Conservation (phyloP, 495 filamentous ascomycete species). For the Xylaria flabelliformis region DNA sequence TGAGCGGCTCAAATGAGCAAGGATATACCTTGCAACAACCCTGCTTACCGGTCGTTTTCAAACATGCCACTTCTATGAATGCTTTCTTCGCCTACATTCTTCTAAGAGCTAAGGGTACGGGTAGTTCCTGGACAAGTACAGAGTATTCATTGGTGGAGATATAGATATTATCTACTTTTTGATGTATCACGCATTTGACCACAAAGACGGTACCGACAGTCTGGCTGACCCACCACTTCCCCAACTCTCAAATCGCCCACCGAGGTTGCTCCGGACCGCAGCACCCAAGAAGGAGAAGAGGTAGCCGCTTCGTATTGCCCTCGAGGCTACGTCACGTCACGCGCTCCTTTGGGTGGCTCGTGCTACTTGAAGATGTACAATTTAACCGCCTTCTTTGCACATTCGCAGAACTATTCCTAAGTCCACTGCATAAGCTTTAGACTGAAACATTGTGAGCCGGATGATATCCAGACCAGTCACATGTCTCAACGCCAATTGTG, state of each 20-base stretch:
- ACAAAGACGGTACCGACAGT: slow-evolving; percentile 23
- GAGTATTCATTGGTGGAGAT: slow-evolving; percentile 13
- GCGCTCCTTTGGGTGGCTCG: slow-evolving; percentile 10
- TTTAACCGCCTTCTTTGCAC: neutral
- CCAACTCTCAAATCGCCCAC: slow-evolving; percentile 1
- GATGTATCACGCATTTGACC: slow-evolving; percentile 15
- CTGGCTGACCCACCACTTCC: slow-evolving; percentile 15
- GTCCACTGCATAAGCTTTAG: slow-evolving; percentile 1
- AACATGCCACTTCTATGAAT: slow-evolving; percentile 11
- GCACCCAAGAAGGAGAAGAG: neutral
- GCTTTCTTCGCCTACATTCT: slow-evolving; percentile 15
- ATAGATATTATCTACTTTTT: neutral
- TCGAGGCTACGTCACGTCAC: slow-evolving; percentile 23
- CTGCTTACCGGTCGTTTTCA: slow-evolving; percentile 25
- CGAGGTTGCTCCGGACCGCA: slow-evolving; percentile 12
- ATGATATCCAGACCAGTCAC: slow-evolving; percentile 4
- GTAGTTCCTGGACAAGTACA: slow-evolving; percentile 4
- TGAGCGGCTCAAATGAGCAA: slow-evolving; percentile 26
- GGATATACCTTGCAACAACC: slow-evolving; percentile 26
- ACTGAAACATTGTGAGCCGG: slow-evolving; percentile 4
- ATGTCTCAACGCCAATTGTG: slow-evolving; percentile 14
- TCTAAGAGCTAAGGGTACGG: slow-evolving; percentile 21
- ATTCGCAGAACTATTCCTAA: slow-evolving; percentile 8
- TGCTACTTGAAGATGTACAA: slow-evolving; percentile 1
- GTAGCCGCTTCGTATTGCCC: slow-evolving; percentile 12